Conservation (phyloP, 352 stramenopile genomes). For the Pythium biforme region DNA sequence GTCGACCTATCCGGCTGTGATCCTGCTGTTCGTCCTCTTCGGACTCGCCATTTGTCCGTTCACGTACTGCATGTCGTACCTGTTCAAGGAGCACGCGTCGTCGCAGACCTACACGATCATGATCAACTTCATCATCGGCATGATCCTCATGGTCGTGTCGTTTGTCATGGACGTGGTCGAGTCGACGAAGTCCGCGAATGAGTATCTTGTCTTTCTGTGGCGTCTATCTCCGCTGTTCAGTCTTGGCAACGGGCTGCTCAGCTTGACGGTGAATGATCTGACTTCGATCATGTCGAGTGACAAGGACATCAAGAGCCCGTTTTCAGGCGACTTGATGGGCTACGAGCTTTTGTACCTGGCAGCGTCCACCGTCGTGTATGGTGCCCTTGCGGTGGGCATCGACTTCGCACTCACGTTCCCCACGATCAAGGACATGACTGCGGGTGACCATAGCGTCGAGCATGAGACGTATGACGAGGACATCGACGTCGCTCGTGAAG, state of each 20-base stretch:
- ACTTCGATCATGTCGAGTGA: slow-evolving; percentile 26
- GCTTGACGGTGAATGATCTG: slow-evolving; percentile 16
- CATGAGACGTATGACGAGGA: slow-evolving; percentile 25
- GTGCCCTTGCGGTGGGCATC: slow-evolving; percentile 39
- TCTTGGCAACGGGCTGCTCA: slow-evolving; percentile 44
- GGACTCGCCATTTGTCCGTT: slow-evolving; percentile 63
- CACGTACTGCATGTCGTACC: slow-evolving; percentile 64
- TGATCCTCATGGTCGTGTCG: slow-evolving; percentile 57
- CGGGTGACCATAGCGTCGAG: slow-evolving; percentile 17
- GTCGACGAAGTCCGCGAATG: slow-evolving; percentile 44
- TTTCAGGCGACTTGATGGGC: slow-evolving; percentile 53
- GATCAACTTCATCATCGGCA: slow-evolving; percentile 65
- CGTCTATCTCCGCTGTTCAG: slow-evolving; percentile 59
- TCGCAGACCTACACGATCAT: slow-evolving; percentile 73
- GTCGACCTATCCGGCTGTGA: slow-evolving; percentile 30
- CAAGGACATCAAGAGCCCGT: slow-evolving; percentile 46
- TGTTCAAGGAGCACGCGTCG: slow-evolving; percentile 63
- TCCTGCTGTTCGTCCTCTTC: slow-evolving; percentile 59
- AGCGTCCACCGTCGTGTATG: slow-evolving; percentile 43
- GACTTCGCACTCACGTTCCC: slow-evolving; percentile 61
- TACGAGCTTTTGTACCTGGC: slow-evolving; percentile 60
- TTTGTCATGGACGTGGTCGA: slow-evolving; percentile 54
- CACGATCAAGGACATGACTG: slow-evolving; percentile 32
- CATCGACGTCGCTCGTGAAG: slow-evolving; percentile 28
- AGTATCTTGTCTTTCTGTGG: slow-evolving; percentile 68